Conservation (phyloP, 179 eudicot species). For the Beta macrorhiza region DNA sequence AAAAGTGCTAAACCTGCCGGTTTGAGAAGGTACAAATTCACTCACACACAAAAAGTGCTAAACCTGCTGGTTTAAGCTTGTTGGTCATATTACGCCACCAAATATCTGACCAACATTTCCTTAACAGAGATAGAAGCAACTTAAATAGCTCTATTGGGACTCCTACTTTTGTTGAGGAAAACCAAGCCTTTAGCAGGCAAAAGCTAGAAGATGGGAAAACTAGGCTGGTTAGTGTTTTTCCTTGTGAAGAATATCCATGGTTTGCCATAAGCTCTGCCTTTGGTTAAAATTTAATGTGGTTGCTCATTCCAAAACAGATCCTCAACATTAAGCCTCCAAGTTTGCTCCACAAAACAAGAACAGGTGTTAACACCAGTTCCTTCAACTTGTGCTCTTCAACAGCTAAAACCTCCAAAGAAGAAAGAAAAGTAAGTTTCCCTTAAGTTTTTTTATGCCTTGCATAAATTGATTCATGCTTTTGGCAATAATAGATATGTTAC, state of each 20-base stretch:
- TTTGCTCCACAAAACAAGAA: conserved; percentile 71
- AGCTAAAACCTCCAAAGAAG: conserved; percentile 50
- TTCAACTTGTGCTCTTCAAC: conserved; percentile 41
- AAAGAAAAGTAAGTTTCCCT: conserved; percentile 58
- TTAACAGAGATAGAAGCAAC: conserved; percentile 42
- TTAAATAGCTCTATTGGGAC: conserved; percentile 47
- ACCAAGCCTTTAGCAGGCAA: conserved; percentile 88
- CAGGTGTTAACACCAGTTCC: conserved; percentile 34
- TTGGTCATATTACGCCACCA: background rate
- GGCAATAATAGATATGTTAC: no score
- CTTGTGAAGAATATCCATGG: background rate
- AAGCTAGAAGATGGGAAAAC: conserved; percentile 78
- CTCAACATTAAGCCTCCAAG: conserved; percentile 60
- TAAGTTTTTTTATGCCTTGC: no score
- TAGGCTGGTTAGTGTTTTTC: conserved; percentile 55
- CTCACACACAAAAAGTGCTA: background rate
- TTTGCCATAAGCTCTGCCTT: background rate
- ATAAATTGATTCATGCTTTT: no score
- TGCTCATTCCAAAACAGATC: conserved; percentile 42
- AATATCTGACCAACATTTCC: background rate
- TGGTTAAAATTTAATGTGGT: conserved; percentile 1
- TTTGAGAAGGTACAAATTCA: conserved; percentile 44
- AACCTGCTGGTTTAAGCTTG: no score
- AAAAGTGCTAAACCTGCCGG: conserved; percentile 56
- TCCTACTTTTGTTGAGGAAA: conserved; percentile 74